Evolutionary conservation across 2,329 filamentous ascomycete genomes (phyloP), one percentile per base, ranked within the genome.

Genomic region (Macrophomina phaseolina): DNA sequence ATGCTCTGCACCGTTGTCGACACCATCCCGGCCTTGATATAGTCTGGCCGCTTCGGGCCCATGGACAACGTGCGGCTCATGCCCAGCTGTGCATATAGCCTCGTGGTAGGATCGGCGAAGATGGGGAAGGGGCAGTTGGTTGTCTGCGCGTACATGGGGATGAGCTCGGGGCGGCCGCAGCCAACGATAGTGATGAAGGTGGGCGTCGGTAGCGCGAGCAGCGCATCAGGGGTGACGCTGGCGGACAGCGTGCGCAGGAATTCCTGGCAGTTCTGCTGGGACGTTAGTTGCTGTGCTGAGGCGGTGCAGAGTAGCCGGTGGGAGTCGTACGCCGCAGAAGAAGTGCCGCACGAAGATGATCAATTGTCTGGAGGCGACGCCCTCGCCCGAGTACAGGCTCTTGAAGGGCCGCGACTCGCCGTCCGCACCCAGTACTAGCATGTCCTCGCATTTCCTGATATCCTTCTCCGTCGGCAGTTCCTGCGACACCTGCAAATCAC

Each of bases 321-420:
- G 51, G 14, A 49, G 16, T 28, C 89, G 77, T 83, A 92, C 90
- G 42, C 90, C 90, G 75, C 91, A 93, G 82, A 91, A 93, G 78
- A 93, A 94, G 79, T 93, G 91, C 52, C 91, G 85, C 67, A 94
- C 84, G 74, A 94, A 93, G 70, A 93, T 87, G 49, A 93, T 78
- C 38, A 94, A 82, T 34, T 91, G 86, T 2, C 88, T 69, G 1
- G 74, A 73, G 40, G 77, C 77, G 8, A 75, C 72, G 14, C 74
- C 76, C 5, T 74, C 72, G 52, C 74, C 77, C 32, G 71, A 67
- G 65, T 79, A 79, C 36, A 80, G 68, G 36, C 75, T 75, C 66
- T 73, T 77, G 73, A 80, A 80, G 8, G 76, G 75, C 30, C 73
- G 67, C 38, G 73, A 76, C 62, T 76, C 70, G 1, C 78, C 77